These are phyloP conservation scores for Yarrowia divulgata DNA, from an alignment of 805 yeast genomes.

Conservation along the genomic window DNA sequence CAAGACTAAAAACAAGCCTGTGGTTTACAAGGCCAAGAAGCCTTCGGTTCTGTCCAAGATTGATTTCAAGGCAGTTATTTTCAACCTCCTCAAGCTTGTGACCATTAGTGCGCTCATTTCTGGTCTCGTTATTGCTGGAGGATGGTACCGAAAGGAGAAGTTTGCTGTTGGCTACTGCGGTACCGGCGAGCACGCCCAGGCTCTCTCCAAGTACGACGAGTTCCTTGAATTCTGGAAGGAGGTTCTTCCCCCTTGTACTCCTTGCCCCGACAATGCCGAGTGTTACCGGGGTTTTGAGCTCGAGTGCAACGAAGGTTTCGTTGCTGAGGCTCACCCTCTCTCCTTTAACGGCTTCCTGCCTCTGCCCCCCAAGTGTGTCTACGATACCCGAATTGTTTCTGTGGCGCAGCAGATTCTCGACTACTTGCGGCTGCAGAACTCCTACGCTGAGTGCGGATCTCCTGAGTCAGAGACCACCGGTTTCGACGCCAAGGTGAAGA, in stretches of 20 bases:
- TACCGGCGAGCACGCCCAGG: conserved; percentile 39
- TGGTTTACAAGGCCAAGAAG: conserved; percentile 34
- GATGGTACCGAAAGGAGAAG: conserved; percentile 72
- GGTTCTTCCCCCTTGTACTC: conserved; percentile 68
- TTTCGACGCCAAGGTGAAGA: neutral
- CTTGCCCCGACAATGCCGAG: conserved; percentile 82
- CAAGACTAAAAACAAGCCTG: conserved; percentile 34
- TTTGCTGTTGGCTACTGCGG: conserved; percentile 79
- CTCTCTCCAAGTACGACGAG: conserved; percentile 50
- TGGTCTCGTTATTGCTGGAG: conserved; percentile 53
- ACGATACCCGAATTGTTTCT: conserved; percentile 71
- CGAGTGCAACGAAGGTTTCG: conserved; percentile 67
- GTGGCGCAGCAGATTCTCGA: conserved; percentile 71
- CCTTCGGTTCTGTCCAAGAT: conserved; percentile 8
- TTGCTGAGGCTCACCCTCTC: conserved; percentile 38
- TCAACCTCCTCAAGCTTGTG: conserved; percentile 34
- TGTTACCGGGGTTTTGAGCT: conserved; percentile 69
- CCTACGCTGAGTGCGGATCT: conserved; percentile 62
- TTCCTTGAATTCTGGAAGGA: conserved; percentile 52
- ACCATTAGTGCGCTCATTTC: conserved; percentile 47
- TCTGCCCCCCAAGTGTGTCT: conserved; percentile 68
- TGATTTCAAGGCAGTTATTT: conserved; percentile 26
- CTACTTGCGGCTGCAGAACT: conserved; percentile 71
- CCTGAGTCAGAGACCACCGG: conserved; percentile 47
- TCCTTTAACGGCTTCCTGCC: conserved; percentile 66